phyloP scores from a whole-genome alignment of 352 stramenopile genomes.

The Phytophthora europaea region DNA sequence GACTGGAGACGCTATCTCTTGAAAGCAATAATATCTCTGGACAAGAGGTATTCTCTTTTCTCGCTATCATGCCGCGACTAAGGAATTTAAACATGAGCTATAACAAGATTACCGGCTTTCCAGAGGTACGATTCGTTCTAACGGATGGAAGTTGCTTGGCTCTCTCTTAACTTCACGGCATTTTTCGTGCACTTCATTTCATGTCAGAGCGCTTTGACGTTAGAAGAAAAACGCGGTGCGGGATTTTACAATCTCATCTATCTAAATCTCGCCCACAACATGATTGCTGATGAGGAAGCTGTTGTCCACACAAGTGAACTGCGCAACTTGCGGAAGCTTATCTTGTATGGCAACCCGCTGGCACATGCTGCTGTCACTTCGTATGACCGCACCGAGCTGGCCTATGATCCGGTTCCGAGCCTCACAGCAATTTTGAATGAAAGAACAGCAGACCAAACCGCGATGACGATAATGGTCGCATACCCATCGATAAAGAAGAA shows the following conservation, averaged over 20 bases:
- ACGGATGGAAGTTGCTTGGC: background rate
- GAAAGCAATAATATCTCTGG: conserved; percentile 82
- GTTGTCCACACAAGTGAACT: conserved; percentile 61
- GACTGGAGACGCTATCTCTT: conserved; percentile 81
- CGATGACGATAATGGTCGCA: conserved; percentile 57
- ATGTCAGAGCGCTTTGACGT: conserved; percentile 53
- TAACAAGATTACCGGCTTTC: conserved; percentile 82
- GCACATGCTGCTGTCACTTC: conserved; percentile 68
- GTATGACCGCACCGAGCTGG: conserved; percentile 69
- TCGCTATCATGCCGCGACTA: conserved; percentile 70
- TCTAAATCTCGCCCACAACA: conserved; percentile 82
- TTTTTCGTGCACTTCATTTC: conserved; percentile 1
- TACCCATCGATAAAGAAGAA: conserved; percentile 82
- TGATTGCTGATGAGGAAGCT: conserved; percentile 59
- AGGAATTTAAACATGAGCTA: conserved; percentile 84
- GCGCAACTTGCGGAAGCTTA: conserved; percentile 68
- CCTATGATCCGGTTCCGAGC: conserved; percentile 76
- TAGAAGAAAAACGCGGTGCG: conserved; percentile 67
- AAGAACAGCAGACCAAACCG: conserved; percentile 32
- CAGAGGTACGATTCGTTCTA: conserved; percentile 47
- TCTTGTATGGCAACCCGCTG: conserved; percentile 83
- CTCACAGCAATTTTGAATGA: conserved; percentile 55
- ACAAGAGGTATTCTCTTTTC: conserved; percentile 75
- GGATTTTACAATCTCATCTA: conserved; percentile 79
- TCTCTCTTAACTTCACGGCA: background rate